Percentiles rank a stretch among this genome's conserved stretches.
phyloP scores from a whole-genome alignment of 139 green algal genomes.

The Trebouxia sp. region DNA sequence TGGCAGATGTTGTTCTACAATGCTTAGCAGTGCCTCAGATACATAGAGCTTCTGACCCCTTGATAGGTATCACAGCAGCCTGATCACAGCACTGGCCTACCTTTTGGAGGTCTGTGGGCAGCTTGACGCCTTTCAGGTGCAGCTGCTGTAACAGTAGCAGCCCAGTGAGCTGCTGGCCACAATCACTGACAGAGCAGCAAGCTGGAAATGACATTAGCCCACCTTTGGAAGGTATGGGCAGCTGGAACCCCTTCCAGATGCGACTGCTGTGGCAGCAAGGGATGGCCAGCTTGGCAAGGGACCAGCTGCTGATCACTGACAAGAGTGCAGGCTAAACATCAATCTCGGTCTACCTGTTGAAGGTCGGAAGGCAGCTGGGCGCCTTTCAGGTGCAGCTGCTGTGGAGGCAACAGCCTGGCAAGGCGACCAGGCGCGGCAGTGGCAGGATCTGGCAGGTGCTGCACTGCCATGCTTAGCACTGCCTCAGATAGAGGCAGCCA shows the following conservation, averaged over 20 bases:
- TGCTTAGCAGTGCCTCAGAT: conserved; percentile 81
- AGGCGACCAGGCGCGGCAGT: conserved; percentile 61
- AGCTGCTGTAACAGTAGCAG: conserved; percentile 13
- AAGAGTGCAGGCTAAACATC: no score
- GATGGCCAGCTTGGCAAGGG: no score
- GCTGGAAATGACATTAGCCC: no score
- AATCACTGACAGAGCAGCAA: no score
- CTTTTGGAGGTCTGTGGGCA: conserved; percentile 15
- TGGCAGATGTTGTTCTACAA: conserved; percentile 84
- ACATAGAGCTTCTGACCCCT: no score
- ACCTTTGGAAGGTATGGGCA: no score
- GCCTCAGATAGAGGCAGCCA: conserved; percentile 90
- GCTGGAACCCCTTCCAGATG: no score
- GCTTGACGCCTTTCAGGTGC: background rate
- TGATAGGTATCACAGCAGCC: no score
- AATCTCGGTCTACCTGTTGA: background rate
- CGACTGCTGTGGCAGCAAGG: no score
- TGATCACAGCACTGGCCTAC: background rate
- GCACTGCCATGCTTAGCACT: conserved; percentile 85
- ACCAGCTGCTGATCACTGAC: no score
- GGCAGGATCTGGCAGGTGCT: conserved; percentile 76
- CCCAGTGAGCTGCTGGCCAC: no score
- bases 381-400: conserved; percentile 39
- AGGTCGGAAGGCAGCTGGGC: background rate
- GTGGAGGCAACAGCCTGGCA: conserved; percentile 56